Evolutionary conservation across 2,329 filamentous ascomycete species (phyloP), one percentile per base, ranked within the genome.

Genomic region (Aspergillus ochraceus): DNA sequence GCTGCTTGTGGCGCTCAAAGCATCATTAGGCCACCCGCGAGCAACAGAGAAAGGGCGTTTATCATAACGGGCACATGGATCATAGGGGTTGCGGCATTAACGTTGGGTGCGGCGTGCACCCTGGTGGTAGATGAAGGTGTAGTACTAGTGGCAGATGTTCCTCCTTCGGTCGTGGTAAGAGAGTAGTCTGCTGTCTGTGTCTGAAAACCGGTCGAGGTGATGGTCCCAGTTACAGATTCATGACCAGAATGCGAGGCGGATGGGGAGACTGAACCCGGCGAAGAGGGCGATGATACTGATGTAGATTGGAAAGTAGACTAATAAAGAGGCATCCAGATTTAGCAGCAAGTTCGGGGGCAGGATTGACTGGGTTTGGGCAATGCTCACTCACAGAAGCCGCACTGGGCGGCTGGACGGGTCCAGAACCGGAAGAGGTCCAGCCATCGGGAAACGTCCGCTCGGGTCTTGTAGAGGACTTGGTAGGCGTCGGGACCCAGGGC

Each of bases 361-460:
- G 11, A 53, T 14, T 54, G 46, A 58, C 64, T 57, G 54, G 59
- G 56, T 58, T 56, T 53, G 68, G 73, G 74, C 63, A 68, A 70
- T 75, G 74, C 86, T 84, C 85, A 88, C 85, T 86, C 80, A 87
- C 84, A 80, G 83, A 82, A 70, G 86, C 86, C 79, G 86, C 86
- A 77, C 83, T 86, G 66, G 87, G 84, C 71, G 90, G 90, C 71
- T 92, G 83, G 69, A 95, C 87, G 80, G 93, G 94, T 72, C 91
- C 91, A 67, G 87, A 85, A 62, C 87, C 82, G 54, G 88, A 91
- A 77, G 95, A 90, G 62, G 88, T 84, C 91, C 91, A 97, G 60
- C 90, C 91, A 69, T 83, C 86, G 46, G 93, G 92, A 60, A 96
- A 86, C 63, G 70, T 80, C 70, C 63, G 64, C 29, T 80, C 71